Base-by-base conservation (phyloP, 1,139 yeast species). In the Hanseniaspora uvarum region DNA sequence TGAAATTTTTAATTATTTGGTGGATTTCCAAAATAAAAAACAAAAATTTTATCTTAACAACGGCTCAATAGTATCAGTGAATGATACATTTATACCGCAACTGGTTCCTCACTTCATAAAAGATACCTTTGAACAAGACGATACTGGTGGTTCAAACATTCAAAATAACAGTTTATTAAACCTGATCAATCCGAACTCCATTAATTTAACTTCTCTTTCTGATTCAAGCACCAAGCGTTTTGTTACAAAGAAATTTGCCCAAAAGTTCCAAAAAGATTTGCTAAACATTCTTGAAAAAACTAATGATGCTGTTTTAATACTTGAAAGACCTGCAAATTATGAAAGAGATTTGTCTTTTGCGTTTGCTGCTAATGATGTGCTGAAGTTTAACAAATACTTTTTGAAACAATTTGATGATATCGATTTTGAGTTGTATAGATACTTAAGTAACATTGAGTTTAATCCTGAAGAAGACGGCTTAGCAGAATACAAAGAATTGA, bases 361-460 rank as follows among this genome's bases (percentile, higher is more conserved):
- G 44, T 62, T 66, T 3, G 60, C 60, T 39, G 64, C 67, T 3
- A 65, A 66, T 53, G 63, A 61, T 37, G 68, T 63, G 41, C 59
- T 65, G 16, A 65, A 61, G 46, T 61, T 63, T 36, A 65, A 65
- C 26, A 59, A 65, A 3, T 54, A 58, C n/a, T 45, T 63, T 2
- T 55, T 66, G 18, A 62, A 62, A 39, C 58, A 65, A 19, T 52
- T 66, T 36, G 69, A 66, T 46, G 60, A 60, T 46, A 38, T 66
- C 16, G 68, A 66, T 56, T 56, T 66, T 40, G 61, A 65, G 4
- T 60, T 65, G 19, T 66, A 65, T 48, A 59, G 63, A 31, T 65
- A 65, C 55, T 56, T 63, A 45, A 59, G 56, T 30, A 54, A 54
- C 5, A 24, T 48, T 5, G 38, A 53, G 4, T 53, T 53, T 24